phyloP scores from a whole-genome alignment of 495 filamentous ascomycete species.

The Pseudoneurospora amorphoporcata region DNA sequence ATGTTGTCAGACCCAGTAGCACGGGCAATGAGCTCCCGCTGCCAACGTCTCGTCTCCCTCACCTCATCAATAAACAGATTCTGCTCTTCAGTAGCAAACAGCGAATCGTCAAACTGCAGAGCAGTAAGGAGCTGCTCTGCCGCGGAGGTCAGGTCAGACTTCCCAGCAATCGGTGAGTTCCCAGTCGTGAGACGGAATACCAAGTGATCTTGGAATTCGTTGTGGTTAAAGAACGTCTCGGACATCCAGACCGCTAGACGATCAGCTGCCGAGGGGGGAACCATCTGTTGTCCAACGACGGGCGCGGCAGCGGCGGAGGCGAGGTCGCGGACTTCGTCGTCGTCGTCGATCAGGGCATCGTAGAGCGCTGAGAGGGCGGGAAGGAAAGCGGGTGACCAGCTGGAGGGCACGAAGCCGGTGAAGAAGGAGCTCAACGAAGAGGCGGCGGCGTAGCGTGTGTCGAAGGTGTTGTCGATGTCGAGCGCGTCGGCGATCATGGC shows the following conservation, averaged over 20 bases:
- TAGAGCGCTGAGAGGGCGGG: constrained; percentile 41
- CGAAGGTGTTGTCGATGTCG: constrained; percentile 45
- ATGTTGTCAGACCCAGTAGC: constrained; percentile 23
- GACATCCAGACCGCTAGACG: constrained; percentile 27
- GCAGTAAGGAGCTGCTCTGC: constrained; percentile 37
- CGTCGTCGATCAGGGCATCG: constrained; percentile 69
- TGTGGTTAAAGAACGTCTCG: constrained; percentile 9
- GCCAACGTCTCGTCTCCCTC: constrained; percentile 59
- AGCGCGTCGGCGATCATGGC: constrained; percentile 32
- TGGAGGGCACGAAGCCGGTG: background rate
- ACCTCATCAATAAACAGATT: constrained; percentile 81
- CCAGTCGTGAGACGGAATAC: constrained; percentile 22
- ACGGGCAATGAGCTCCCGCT: constrained; percentile 14
- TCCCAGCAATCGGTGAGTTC: background rate
- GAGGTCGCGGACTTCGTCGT: constrained; percentile 69
- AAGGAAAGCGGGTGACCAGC: constrained; percentile 20
- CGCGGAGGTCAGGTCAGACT: constrained; percentile 27
- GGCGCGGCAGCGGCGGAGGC: constrained; percentile 40
- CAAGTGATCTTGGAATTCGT: constrained; percentile 25
- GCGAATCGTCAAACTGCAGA: constrained; percentile 51
- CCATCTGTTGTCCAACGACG: constrained; percentile 25
- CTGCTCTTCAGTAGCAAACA: constrained; percentile 84
- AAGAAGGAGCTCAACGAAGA: constrained; percentile 27
- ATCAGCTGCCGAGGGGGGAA: constrained; percentile 31
- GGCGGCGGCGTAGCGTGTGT: constrained; percentile 51